Evolutionary conservation across 176 grass and related monocot species (phyloP), one percentile per base, ranked within the genome.

Genomic region (Pontederia crassipes): DNA sequence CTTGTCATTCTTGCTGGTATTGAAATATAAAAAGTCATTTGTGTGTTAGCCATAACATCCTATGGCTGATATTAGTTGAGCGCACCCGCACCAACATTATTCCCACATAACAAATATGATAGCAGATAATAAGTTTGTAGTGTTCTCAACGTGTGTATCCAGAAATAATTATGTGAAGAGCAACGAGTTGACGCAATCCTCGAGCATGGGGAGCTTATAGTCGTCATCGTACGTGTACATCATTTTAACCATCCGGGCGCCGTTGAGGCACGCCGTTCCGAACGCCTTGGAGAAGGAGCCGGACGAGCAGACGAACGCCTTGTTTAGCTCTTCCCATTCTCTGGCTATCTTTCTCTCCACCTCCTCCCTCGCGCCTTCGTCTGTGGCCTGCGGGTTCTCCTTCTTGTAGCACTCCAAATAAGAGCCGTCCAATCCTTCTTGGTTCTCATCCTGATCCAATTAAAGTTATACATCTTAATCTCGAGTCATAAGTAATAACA

Each of bases 311-410:
- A 89, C 75, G 49, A 68, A 80, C 28, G 80, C 89, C 52, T 46
- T 75, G 54, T 95, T 89, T 12, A 95, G 75, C 58, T 80, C 55
- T 60, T 88, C 81, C 89, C 89, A 85, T 27, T 70, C 75, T 47
- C 60, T 57, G 2, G 35, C n/a, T 40, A 95, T 85, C 72, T 88
- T 49, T 0, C 54, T 11, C 20, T 20, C 55, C 29, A 87, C 72
- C 26, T 88, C 69, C 14, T 72, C 35, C 59, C 73, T 78, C 2
- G 62, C 85, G 1, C 65, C 57, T 8, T 12, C 5, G 0, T 11
- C 0, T 0, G n/a, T 10, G 2, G 69, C 67, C 0, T 26, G 9
- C 12, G 85, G 72, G 61, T 95, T 88, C 61, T 95, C 85, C 50
- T 69, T 85, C 52, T 69, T 46, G 72, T 82, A 85, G 26, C 74